Evolutionary conservation across 176 grass and related monocot species (phyloP).

Genomic region (Musa schizocarpa): DNA sequence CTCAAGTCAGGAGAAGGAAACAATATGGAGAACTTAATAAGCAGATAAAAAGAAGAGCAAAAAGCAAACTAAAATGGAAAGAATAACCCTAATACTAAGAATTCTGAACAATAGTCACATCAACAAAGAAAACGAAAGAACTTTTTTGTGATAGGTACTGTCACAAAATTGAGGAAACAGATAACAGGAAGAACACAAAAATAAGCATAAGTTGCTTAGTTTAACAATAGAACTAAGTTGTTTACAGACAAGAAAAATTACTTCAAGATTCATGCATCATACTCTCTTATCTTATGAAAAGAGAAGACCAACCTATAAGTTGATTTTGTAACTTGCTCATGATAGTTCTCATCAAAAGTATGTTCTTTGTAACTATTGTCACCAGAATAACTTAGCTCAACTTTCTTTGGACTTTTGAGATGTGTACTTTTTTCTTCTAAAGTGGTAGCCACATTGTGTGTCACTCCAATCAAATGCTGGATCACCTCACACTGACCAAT

Average conservation of each 20-base stretch:
- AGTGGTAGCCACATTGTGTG: conserved; percentile 49
- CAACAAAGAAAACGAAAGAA: too few species aligned
- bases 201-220: too few species aligned
- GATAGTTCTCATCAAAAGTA: conserved; percentile 26
- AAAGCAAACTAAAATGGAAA: too few species aligned
- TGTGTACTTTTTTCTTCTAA: conserved; percentile 49
- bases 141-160: too few species aligned
- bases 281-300: not conserved
- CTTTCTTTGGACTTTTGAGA: conserved; percentile 35
- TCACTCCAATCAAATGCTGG: conserved; percentile 79
- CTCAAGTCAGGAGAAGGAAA: not conserved
- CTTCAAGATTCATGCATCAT: too few species aligned
- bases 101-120: too few species aligned
- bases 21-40: not conserved
- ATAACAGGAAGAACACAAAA: too few species aligned
- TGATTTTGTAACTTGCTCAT: not conserved
- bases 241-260: too few species aligned
- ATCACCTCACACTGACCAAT: conserved; percentile 76
- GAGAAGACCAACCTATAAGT: not conserved
- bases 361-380: conserved; percentile 26
- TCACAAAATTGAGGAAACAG: too few species aligned
- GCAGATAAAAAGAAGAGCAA: too few species aligned
- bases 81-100: too few species aligned
- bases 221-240: too few species aligned
- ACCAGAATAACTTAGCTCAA: conserved; percentile 23